Evolutionary conservation across 2,329 filamentous ascomycete genomes (phyloP).

Genomic region (Aspergillus pseudoterreus): DNA sequence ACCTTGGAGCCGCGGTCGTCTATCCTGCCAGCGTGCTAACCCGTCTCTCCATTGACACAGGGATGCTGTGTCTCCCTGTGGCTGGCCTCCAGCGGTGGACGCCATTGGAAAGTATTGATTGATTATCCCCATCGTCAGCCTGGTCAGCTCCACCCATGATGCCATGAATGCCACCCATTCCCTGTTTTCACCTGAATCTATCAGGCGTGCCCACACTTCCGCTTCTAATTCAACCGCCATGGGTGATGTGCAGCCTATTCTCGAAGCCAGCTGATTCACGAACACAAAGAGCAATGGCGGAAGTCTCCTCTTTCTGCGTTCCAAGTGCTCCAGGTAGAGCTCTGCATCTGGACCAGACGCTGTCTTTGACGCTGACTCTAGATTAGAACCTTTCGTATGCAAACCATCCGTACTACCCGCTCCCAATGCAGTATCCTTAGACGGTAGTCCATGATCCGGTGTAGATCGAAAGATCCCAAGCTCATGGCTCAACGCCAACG

Average conservation of each 20-base stretch:
- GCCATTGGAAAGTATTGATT: slow-evolving; percentile 32
- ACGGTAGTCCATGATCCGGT: neutral
- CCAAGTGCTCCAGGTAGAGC: slow-evolving; percentile 16
- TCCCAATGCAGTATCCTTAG: neutral
- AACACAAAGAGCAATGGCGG: slow-evolving; percentile 39
- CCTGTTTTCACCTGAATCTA: slow-evolving; percentile 27
- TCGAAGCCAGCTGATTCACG: slow-evolving; percentile 45
- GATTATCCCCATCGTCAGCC: slow-evolving; percentile 40
- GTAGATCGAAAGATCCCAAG: slow-evolving; percentile 45
- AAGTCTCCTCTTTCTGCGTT: slow-evolving; percentile 26
- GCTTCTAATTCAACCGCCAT: slow-evolving; percentile 40
- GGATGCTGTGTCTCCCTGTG: neutral
- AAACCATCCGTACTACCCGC: slow-evolving; percentile 11
- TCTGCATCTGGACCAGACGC: slow-evolving; percentile 8
- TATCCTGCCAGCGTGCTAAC: slow-evolving; percentile 9
- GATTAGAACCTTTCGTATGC: neutral
- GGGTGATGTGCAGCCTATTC: slow-evolving; percentile 44
- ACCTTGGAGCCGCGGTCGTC: slow-evolving; percentile 2
- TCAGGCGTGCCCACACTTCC: no score
- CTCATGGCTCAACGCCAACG: slow-evolving; percentile 49
- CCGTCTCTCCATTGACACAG: slow-evolving; percentile 10
- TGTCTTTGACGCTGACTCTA: neutral
- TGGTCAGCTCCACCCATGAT: slow-evolving; percentile 38
- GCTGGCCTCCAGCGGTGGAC: neutral
- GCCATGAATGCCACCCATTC: slow-evolving; percentile 45